These are phyloP conservation scores for Deakozyma indianensis DNA, from an alignment of 805 yeast genomes.

Conservation along the genomic window DNA sequence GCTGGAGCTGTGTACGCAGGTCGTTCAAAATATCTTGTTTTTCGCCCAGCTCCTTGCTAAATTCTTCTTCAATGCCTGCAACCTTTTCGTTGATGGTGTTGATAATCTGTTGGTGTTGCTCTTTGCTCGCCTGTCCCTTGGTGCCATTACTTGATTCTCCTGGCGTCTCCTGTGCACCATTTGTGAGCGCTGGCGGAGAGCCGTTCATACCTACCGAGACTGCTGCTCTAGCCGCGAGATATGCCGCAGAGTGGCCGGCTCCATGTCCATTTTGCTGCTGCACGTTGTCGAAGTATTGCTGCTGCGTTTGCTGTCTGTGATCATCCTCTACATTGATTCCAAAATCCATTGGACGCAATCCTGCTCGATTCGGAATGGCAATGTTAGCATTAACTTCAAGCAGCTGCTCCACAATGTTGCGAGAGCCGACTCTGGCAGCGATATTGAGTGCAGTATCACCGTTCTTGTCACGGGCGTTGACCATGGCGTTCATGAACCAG, in stretches of 20 bases:
- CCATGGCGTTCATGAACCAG: constrained; percentile 50
- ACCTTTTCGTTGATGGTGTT: constrained; percentile 39
- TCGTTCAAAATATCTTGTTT: constrained; percentile 38
- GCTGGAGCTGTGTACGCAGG: constrained; percentile 35
- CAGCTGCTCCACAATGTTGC: constrained; percentile 63
- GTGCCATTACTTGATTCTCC: background rate
- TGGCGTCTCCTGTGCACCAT: background rate
- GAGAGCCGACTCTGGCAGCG: constrained; percentile 78
- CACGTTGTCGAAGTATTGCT: background rate
- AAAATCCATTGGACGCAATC: constrained; percentile 75
- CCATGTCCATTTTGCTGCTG: background rate
- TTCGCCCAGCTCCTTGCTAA: constrained; percentile 38
- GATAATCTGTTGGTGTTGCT: constrained; percentile 29
- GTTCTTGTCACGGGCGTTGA: constrained; percentile 80
- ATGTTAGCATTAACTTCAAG: constrained; percentile 83
- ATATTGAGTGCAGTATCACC: constrained; percentile 94
- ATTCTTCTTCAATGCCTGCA: constrained; percentile 39
- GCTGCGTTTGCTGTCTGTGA: background rate
- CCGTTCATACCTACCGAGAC: background rate
- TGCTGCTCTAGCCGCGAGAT: background rate
- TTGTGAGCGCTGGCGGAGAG: background rate
- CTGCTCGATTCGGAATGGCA: constrained; percentile 65
- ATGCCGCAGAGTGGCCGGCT: background rate
- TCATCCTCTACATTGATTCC: constrained; percentile 33
- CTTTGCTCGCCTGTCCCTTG: constrained; percentile 7